Evolutionary conservation across 2,329 filamentous ascomycete species (phyloP).

Genomic region (Aspergillus felis): DNA sequence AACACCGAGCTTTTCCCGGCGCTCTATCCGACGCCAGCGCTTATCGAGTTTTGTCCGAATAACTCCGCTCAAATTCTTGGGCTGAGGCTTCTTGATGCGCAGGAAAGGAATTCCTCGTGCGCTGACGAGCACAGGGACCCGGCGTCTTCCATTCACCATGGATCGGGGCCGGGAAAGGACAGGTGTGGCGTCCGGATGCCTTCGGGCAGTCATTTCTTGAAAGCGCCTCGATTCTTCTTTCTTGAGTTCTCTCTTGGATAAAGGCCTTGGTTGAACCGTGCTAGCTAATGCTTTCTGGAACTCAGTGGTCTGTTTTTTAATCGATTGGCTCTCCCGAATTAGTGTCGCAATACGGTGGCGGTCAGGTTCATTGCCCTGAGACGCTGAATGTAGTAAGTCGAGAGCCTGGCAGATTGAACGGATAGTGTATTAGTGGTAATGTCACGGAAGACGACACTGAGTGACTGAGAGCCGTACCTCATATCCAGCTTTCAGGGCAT

Average conservation of each 20-base stretch:
- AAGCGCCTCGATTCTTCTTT: constrained; percentile 22
- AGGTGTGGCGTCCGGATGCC: constrained; percentile 31
- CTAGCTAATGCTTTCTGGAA: constrained; percentile 16
- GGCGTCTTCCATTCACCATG: constrained; percentile 34
- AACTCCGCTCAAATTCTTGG: constrained; percentile 35
- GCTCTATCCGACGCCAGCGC: constrained; percentile 32
- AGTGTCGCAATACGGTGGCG: constrained; percentile 23
- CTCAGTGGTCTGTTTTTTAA: constrained; percentile 18
- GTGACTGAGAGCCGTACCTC: constrained; percentile 24
- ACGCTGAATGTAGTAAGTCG: constrained; percentile 34
- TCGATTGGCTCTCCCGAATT: constrained; percentile 20
- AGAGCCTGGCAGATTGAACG: constrained; percentile 26
- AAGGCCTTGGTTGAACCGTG: constrained; percentile 17
- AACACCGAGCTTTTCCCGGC: constrained; percentile 27
- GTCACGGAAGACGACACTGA: not conserved
- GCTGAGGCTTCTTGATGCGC: constrained; percentile 44
- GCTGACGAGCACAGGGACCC: constrained; percentile 39
- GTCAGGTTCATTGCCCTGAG: constrained; percentile 24
- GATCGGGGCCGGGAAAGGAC: constrained; percentile 35
- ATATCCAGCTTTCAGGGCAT: constrained; percentile 41
- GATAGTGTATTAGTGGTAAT: constrained; percentile 1
- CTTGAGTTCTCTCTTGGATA: constrained; percentile 18
- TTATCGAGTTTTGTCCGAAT: constrained; percentile 33
- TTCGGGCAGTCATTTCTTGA: constrained; percentile 25
- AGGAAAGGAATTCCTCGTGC: constrained; percentile 42